Conservation (phyloP, 495 filamentous ascomycete species). For the Chaetomium cochliodes region DNA sequence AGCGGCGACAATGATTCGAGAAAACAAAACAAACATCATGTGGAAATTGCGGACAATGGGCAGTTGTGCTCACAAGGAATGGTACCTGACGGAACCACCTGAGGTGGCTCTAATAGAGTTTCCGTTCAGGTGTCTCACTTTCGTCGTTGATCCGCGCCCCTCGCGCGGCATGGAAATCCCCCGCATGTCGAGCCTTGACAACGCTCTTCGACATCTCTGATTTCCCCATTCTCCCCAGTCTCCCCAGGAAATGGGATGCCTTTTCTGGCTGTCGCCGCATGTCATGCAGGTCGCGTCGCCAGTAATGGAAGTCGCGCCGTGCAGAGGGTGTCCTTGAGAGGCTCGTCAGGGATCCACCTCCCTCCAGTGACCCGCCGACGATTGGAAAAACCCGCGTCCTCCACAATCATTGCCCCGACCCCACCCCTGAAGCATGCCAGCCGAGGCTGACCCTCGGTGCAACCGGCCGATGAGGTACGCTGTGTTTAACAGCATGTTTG, state of each 20-base stretch:
- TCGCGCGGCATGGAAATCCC: background rate
- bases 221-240: too few relatives aligned
- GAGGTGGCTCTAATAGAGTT: too few relatives aligned
- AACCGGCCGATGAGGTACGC: conserved; percentile 2
- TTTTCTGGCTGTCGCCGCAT: background rate
- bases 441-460: conserved; percentile 24
- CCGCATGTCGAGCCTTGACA: background rate
- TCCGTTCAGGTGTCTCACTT: too few relatives aligned
- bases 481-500: background rate
- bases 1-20: too few relatives aligned
- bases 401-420: conserved; percentile 17
- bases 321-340: background rate
- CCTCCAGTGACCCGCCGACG: background rate
- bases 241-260: background rate
- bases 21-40: too few relatives aligned
- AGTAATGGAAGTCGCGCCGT: conserved; percentile 11
- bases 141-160: background rate
- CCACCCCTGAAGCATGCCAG: conserved; percentile 19
- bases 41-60: too few relatives aligned
- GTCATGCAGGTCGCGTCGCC: background rate
- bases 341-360: background rate
- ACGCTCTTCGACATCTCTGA: background rate
- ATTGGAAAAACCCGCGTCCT: conserved; percentile 15
- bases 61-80: too few relatives aligned
- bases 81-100: too few relatives aligned